phyloP scores from a whole-genome alignment of 306 rosid genomes.

The Vicia faba region DNA sequence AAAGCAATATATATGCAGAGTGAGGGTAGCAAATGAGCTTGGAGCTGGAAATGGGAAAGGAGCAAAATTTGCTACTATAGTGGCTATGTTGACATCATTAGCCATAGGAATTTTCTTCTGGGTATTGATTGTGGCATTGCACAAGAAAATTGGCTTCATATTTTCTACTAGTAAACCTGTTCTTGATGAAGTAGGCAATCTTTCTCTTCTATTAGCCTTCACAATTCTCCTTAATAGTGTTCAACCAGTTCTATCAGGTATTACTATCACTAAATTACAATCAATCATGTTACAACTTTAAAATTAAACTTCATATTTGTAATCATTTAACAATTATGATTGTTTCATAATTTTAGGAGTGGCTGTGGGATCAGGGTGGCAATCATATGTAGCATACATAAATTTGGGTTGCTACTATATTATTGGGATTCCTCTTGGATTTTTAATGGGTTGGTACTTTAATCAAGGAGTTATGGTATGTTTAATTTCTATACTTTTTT shows the following conservation, averaged over 20 bases:
- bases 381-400: conserved; percentile 79
- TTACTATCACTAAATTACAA: not conserved
- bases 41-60: conserved; percentile 85
- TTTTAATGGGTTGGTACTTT: conserved; percentile 70
- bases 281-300: not conserved
- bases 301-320: not conserved
- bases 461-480: conserved; percentile 75
- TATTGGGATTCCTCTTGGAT: conserved; percentile 76
- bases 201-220: conserved; percentile 70
- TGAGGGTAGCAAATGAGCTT: conserved; percentile 85
- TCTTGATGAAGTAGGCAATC: conserved; percentile 55
- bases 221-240: conserved; percentile 75
- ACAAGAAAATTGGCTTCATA: conserved; percentile 52
- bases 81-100: conserved; percentile 60
- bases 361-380: conserved; percentile 97
- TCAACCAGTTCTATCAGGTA: conserved; percentile 84
- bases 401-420: conserved; percentile 83
- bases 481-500: not conserved
- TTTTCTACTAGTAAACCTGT: conserved; percentile 62
- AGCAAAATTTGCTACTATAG: conserved; percentile 73
- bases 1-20: conserved; percentile 46
- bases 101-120: conserved; percentile 69
- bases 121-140: conserved; percentile 51
- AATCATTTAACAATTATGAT: not conserved
- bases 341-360: conserved; percentile 44